Percentiles rank a stretch among this genome's conserved stretches.
Conservation (phyloP, 805 yeast species). For the Danielia reshetovae region DNA sequence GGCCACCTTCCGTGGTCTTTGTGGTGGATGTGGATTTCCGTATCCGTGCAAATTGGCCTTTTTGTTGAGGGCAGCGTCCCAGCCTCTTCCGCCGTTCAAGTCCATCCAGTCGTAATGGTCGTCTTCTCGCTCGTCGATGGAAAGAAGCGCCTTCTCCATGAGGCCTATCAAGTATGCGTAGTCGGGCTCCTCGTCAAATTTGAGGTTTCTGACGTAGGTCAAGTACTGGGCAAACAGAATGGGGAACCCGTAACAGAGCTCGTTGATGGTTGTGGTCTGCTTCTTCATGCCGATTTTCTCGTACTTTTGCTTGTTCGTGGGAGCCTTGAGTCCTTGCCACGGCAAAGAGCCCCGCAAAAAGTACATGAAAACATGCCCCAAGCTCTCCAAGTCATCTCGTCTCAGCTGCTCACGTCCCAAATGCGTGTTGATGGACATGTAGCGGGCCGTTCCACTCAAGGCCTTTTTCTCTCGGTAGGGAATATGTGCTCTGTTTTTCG, state of each 20-base stretch:
- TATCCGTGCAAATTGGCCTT: conserved; percentile 94
- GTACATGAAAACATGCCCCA: conserved; percentile 96
- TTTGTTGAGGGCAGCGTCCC: conserved; percentile 87
- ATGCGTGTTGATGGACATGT: conserved; percentile 97
- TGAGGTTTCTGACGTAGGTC: conserved; percentile 80
- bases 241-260: conserved; percentile 85
- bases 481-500: conserved; percentile 90
- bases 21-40: conserved; percentile 86
- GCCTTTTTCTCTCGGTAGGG: conserved; percentile 97
- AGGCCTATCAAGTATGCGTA: conserved; percentile 80
- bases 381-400: conserved; percentile 92
- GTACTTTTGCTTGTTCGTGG: conserved; percentile 95
- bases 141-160: conserved; percentile 72
- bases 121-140: conserved; percentile 68
- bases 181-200: conserved; percentile 92
- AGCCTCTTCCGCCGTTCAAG: conserved; percentile 90
- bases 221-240: conserved; percentile 90
- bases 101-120: conserved; percentile 98
- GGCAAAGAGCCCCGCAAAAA: conserved; percentile 92
- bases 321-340: conserved; percentile 99
- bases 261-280: conserved; percentile 81
- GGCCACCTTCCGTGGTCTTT: conserved; percentile 19
- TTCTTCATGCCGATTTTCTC: conserved; percentile 97
- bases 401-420: conserved; percentile 95
- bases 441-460: conserved; percentile 95